These are phyloP conservation scores for Penicillium cataractarum DNA, from an alignment of 495 filamentous ascomycete species.

Conservation along the genomic window DNA sequence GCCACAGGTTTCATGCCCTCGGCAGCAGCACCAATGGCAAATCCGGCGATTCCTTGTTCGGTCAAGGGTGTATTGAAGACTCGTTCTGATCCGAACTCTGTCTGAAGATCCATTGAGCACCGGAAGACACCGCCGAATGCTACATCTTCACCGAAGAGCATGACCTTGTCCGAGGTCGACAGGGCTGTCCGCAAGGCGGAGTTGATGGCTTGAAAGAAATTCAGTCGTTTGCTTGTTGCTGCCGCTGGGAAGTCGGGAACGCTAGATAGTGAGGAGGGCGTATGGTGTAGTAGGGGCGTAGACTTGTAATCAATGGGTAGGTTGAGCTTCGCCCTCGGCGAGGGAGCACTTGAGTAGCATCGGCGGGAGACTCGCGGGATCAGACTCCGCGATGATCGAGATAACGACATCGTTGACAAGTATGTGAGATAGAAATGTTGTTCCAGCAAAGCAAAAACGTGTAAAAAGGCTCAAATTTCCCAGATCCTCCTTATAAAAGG, in stretches of 20 bases:
- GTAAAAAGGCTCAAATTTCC: background rate
- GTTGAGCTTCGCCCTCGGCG: constrained; percentile 68
- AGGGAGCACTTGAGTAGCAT: constrained; percentile 35
- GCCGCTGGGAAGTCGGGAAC: constrained; percentile 64
- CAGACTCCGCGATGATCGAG: constrained; percentile 19
- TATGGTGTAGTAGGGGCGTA: constrained; percentile 80
- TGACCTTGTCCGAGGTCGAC: constrained; percentile 78
- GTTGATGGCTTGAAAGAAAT: constrained; percentile 92
- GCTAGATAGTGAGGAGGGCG: constrained; percentile 68
- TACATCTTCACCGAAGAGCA: constrained; percentile 96
- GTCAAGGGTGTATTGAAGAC: constrained; percentile 97
- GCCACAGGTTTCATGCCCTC: constrained; percentile 93
- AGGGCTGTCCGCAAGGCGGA: constrained; percentile 81
- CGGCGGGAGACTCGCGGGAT: constrained; percentile 20
- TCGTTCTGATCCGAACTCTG: constrained; percentile 81
- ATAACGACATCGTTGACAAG: constrained; percentile 15
- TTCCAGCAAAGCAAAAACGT: background rate
- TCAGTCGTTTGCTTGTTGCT: constrained; percentile 78
- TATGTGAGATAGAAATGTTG: background rate
- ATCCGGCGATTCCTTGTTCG: constrained; percentile 94
- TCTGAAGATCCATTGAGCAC: constrained; percentile 87
- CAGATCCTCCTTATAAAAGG: constrained; percentile 20
- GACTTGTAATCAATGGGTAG: constrained; percentile 85
- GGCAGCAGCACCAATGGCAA: constrained; percentile 85
- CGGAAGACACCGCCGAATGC: constrained; percentile 97